Evolutionary conservation across 2,329 filamentous ascomycete species (phyloP).

Genomic region (Colletotrichum limetticola): DNA sequence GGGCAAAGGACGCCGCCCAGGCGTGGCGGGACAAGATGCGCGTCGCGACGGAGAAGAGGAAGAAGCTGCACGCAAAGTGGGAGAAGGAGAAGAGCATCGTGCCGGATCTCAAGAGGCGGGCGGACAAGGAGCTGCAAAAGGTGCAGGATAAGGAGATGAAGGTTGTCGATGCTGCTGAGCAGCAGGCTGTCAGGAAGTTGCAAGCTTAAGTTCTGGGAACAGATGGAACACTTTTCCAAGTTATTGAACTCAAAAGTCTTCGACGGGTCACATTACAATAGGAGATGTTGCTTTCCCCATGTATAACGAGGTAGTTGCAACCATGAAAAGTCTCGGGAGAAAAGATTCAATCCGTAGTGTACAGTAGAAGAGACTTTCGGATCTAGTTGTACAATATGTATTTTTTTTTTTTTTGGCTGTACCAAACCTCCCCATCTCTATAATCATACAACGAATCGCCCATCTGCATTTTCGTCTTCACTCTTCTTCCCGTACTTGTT

Average conservation of each 20-base stretch:
- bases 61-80: conserved; percentile 62
- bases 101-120: conserved; percentile 60
- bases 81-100: conserved; percentile 54
- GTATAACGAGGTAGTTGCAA: background rate
- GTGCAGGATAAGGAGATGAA: conserved; percentile 64
- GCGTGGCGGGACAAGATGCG: conserved; percentile 63
- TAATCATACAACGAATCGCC: conserved; percentile 21
- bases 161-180: conserved; percentile 61
- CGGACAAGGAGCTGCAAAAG: conserved; percentile 60
- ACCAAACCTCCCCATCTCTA: background rate
- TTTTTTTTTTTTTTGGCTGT: background rate
- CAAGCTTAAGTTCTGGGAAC: conserved; percentile 32
- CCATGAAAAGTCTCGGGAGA: background rate
- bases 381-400: conserved; percentile 29
- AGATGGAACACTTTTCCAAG: too few species aligned
- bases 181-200: conserved; percentile 56
- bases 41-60: conserved; percentile 57
- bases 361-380: conserved; percentile 24
- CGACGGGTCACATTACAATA: too few species aligned
- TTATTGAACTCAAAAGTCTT: too few species aligned
- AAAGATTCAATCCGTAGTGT: conserved; percentile 7
- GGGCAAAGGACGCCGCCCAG: conserved; percentile 58
- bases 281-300: background rate
- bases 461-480: background rate
- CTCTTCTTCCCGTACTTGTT: background rate